Base-by-base conservation (phyloP, 2,329 filamentous ascomycete species). In the Ilyonectria sp. region DNA sequence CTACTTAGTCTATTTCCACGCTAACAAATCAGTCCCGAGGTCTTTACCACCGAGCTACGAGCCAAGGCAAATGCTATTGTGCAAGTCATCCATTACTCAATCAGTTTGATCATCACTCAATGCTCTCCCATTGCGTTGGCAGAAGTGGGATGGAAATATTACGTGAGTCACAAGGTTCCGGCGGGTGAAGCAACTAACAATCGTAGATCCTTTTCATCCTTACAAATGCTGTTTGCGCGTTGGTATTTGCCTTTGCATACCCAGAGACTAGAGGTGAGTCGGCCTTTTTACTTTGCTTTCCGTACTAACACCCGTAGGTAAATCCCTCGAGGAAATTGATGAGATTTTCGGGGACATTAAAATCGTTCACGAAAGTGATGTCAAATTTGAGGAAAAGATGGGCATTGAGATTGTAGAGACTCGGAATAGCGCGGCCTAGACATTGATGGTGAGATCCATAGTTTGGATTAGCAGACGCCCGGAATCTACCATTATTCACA, bases 41-140 rank as follows among this genome's bases (percentile, higher is more conserved):
- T 83, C 6, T 83, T 82, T 49, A 83, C 81, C 0, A 82, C 81
- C 0, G 81, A 82, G 37, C 72, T 82, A 0, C 76, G 81, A 40
- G 81, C 81, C 35, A 82, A 82, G n/a, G 80, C 81, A 1, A 83
- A 83, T 19, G 80, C 81, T 17, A 71, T 83, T 0, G 78, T 82
- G 0, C 81, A 83, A 23, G 80, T 83, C 0, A 79, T 82, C 4
- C 81, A 82, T 49, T 83, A 82, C 60, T 82, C 81, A 0, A 79
- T 82, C 40, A 82, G 79, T 57, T 60, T 83, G 43, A 69, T 83
- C 37, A 83, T 83, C 40, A 82, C 81, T 0, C 81, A 83, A 47
- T 82, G 80, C 23, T 83, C 81, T 0, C 81, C 81, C 0, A 83
- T 83, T 17, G 81, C 81, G 0, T 60, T 83, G 3, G 79, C 78